phyloP scores from a whole-genome alignment of 495 filamentous ascomycete genomes.

The Penicillium crystallinum region DNA sequence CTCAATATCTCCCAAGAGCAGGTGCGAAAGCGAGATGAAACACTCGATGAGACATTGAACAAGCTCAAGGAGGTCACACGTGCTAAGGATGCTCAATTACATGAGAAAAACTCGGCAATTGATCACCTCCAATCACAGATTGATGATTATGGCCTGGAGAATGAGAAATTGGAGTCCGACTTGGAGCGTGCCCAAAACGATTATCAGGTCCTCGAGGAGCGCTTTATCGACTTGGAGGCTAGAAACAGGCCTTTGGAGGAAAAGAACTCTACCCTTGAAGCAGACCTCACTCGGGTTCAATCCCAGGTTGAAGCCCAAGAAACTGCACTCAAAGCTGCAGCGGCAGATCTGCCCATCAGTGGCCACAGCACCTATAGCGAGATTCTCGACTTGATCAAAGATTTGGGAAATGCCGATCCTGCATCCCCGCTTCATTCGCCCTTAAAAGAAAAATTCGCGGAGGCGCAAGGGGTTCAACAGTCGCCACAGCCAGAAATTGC shows the following conservation, averaged over 20 bases:
- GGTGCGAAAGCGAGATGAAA: conserved; percentile 32
- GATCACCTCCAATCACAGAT: conserved; percentile 39
- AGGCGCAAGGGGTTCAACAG: conserved; percentile 19
- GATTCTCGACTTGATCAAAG: conserved; percentile 40
- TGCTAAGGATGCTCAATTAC: conserved; percentile 32
- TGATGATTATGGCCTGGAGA: conserved; percentile 31
- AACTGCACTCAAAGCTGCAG: conserved; percentile 38
- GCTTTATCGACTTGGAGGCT: conserved; percentile 33
- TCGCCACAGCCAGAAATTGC: conserved; percentile 9
- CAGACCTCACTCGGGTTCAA: conserved; percentile 36
- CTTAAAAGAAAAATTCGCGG: conserved; percentile 17
- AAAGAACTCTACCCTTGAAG: conserved; percentile 40
- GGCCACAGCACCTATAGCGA: conserved; percentile 39
- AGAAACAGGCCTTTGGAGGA: conserved; percentile 39
- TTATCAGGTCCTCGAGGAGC: conserved; percentile 31
- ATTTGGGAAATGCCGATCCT: conserved; percentile 24
- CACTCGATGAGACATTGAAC: conserved; percentile 33
- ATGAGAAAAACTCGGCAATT: conserved; percentile 36
- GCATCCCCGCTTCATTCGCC: conserved; percentile 10
- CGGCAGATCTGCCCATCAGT: conserved; percentile 34
- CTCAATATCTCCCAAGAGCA: conserved; percentile 35
- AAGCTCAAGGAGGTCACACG: conserved; percentile 35
- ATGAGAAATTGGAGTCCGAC: conserved; percentile 34
- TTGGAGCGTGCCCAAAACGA: conserved; percentile 31
- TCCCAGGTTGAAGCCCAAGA: conserved; percentile 42